Base-by-base conservation (phyloP, 768 basidiomycete species). In the Leccinum barrowsii region DNA sequence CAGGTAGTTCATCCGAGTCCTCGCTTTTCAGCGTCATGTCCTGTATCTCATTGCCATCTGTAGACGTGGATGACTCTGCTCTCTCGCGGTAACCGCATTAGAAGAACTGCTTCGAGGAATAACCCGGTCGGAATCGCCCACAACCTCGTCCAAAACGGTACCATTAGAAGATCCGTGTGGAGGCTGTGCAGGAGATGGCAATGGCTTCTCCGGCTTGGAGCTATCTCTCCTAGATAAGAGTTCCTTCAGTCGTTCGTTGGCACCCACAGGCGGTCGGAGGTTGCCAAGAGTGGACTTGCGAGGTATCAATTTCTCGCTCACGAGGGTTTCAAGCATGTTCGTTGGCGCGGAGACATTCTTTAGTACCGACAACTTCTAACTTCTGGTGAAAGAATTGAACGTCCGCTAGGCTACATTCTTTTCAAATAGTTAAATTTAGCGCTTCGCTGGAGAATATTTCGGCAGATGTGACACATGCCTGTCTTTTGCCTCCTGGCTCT, bases 271-370 rank as follows among this genome's bases (percentile, higher is more conserved):
- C 11, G 67, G 35, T n/a, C 70, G 68, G 40, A 63, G 52, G 49
- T 58, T 73, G 56, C 65, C 65, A 55, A 66, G 63, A 4, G 62
- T 55, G 26, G 73, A 65, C 48, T 63, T 74, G 55, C 76, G 75
- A 50, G 81, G 79, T 52, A 87, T 68, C 17, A 77, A 64, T 71
- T 94, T 93, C 75, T 96, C 94, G 49, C 83, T 78, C 57, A 96
- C 85, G 54, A 96, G 85, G 11, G 85, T 91, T 74, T 92, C 90
- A 21, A 96, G 82, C 85, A 93, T 91, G 17, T 78, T 81, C 12
- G 86, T 86, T 1, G 88, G 86, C 0, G 84, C 80, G 22, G 81
- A 79, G 21, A 90, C 84, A 66, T 90, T 88, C 70, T 87, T 89
- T 10, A 96, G 80, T 8, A 76, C 81, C 6, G 87, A 82, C 21